phyloP scores from a whole-genome alignment of 2,329 filamentous ascomycete genomes.

The Fusarium sp. region DNA sequence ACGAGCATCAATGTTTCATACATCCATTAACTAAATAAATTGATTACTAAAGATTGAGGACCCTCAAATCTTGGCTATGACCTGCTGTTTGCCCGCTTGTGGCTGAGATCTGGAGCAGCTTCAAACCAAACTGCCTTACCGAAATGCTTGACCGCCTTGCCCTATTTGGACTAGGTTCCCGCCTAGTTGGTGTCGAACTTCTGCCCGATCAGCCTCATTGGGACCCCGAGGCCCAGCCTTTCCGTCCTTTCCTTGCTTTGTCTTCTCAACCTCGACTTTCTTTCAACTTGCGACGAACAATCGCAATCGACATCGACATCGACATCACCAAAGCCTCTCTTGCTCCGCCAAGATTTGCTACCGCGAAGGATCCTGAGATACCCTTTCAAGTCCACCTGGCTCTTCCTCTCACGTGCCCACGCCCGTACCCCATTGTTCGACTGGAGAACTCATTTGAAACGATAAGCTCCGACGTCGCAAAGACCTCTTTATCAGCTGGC shows the following conservation, averaged over 20 bases:
- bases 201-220: conserved; percentile 46
- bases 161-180: conserved; percentile 33
- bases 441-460: conserved; percentile 36
- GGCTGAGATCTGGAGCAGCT: conserved; percentile 27
- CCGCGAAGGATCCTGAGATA: conserved; percentile 15
- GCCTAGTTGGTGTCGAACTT: conserved; percentile 29
- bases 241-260: conserved; percentile 15
- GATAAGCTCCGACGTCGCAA: conserved; percentile 46
- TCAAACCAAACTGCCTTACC: conserved; percentile 35
- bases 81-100: conserved; percentile 16
- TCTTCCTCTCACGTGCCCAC: conserved; percentile 29
- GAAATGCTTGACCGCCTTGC: conserved; percentile 39
- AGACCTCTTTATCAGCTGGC: conserved; percentile 21
- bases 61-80: conserved; percentile 15
- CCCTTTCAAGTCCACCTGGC: not conserved
- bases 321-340: conserved; percentile 9
- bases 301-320: conserved; percentile 5
- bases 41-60: conserved; percentile 2
- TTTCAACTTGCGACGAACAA: conserved; percentile 7
- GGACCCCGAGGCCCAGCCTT: conserved; percentile 42
- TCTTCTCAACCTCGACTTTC: conserved; percentile 20
- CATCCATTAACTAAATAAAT: not conserved
- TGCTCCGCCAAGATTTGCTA: conserved; percentile 7
- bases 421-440: conserved; percentile 25
- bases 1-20: conserved; percentile 7